Evolutionary conservation across 805 yeast genomes (phyloP).

Genomic region (Barnettozyma sucrosica): DNA sequence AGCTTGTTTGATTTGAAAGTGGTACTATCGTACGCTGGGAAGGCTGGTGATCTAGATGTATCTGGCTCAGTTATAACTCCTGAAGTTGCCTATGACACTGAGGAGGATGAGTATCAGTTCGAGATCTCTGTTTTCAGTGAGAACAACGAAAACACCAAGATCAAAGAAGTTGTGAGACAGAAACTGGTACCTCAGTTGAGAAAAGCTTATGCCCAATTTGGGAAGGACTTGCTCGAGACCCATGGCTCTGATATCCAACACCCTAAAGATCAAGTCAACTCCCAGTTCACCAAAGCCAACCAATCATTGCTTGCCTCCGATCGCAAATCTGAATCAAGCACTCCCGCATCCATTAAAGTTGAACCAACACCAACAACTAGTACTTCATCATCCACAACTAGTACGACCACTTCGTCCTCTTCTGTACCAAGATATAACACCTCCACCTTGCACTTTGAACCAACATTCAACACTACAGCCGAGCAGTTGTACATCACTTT

Average conservation of each 20-base stretch:
- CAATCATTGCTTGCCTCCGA: conserved; percentile 26
- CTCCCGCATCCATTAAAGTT: background rate
- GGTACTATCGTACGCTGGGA: conserved; percentile 53
- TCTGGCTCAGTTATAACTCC: conserved; percentile 80
- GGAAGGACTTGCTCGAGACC: conserved; percentile 63
- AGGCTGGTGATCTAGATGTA: conserved; percentile 34
- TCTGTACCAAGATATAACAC: conserved; percentile 68
- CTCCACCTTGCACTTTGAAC: conserved; percentile 67
- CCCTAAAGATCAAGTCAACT: conserved; percentile 57
- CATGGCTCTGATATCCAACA: conserved; percentile 89
- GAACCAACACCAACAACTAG: conserved; percentile 5
- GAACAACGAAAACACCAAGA: conserved; percentile 45
- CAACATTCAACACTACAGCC: conserved; percentile 82
- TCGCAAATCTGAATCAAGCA: conserved; percentile 2
- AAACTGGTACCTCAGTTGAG: conserved; percentile 68
- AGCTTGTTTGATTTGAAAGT: conserved; percentile 79
- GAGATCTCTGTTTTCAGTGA: conserved; percentile 58
- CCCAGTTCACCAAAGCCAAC: conserved; percentile 48
- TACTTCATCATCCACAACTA: conserved; percentile 11
- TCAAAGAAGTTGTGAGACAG: conserved; percentile 43
- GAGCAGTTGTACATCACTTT: conserved; percentile 78
- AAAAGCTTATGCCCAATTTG: conserved; percentile 55
- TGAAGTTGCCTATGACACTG: conserved; percentile 91
- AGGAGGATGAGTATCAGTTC: conserved; percentile 79
- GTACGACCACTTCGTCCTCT: conserved; percentile 14